Percentiles rank a stretch among this genome's conserved stretches.
phyloP scores from a whole-genome alignment of 768 basidiomycete species.

The Lactarius sp. region DNA sequence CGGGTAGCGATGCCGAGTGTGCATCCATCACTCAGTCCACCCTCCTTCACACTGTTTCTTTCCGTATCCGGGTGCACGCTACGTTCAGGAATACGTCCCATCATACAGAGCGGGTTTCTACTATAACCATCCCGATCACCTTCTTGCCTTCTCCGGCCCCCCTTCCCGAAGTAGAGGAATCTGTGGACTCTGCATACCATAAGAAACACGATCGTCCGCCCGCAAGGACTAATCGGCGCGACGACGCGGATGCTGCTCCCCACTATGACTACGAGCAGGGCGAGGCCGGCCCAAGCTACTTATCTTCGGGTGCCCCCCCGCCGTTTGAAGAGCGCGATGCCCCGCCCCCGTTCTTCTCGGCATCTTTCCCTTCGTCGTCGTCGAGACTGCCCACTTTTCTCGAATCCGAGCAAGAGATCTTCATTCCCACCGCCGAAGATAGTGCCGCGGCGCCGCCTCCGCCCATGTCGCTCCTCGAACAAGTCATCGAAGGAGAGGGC shows the following conservation, averaged over 20 bases:
- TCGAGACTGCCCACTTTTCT: constrained; percentile 63
- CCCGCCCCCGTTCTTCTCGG: constrained; percentile 59
- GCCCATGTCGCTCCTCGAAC: constrained; percentile 30
- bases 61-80: constrained; percentile 64
- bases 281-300: constrained; percentile 71
- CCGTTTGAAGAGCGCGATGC: constrained; percentile 83
- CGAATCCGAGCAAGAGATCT: constrained; percentile 75
- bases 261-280: constrained; percentile 54
- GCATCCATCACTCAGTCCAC: constrained; percentile 77
- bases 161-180: constrained; percentile 71
- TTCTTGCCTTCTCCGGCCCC: constrained; percentile 73
- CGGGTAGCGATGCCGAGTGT: constrained; percentile 59
- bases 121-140: constrained; percentile 60
- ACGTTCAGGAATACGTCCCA: constrained; percentile 72
- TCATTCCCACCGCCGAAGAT: constrained; percentile 48
- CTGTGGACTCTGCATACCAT: constrained; percentile 69
- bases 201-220: constrained; percentile 89
- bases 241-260: constrained; percentile 62
- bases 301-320: constrained; percentile 63
- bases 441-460: constrained; percentile 34
- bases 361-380: constrained; percentile 38
- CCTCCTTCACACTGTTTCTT: constrained; percentile 77
- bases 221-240: constrained; percentile 58
- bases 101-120: constrained; percentile 62
- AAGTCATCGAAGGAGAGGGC: constrained; percentile 67